Evolutionary conservation across 345 rosid species (phyloP), one percentile per base, ranked within the genome.

Genomic region (Abelmoschus esculentus): DNA sequence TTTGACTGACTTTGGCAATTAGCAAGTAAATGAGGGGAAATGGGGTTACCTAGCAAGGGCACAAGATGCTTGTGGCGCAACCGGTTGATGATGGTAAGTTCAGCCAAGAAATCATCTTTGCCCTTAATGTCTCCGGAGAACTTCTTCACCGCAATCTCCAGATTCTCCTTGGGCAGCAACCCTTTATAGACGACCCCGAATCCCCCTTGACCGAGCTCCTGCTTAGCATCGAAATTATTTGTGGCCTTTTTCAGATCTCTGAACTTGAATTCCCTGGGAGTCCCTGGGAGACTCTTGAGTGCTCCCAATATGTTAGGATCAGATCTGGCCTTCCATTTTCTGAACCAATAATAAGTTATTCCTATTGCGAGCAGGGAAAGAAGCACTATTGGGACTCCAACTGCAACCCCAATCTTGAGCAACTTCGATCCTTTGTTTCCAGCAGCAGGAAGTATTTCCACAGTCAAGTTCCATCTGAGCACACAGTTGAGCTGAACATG

Each of bases 1-100:
- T 13, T 46, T 11, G 52, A 44, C 49, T 44, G 14, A 14, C 1
- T 44, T 44, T 44, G 50, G 50, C 50, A 46, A 47, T 14, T 47
- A 28, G 69, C 38, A 47, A 14, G 29, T 15, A 29, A 19, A 66
- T 66, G 42, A n/a, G 42, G 9, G 29, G 7, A 38, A 38, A 7
- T 7, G 42, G 42, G 42, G 69, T 70, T 54, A 85, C 92, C 89
- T 12, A 82, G 73, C 56, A 85, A 62, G 6, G 70, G 80, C 66
- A 85, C 90, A 15, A 87, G 87, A 77, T 85, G 85, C 55, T 81
- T 83, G 62, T 86, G 90, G 61, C 87, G 86, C 42, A 84, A 81
- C 5, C 86, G 82, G 75, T 84, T 85, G 61, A 88, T 88, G 79
- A 84, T 84, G 13, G 93, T 78, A 17, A 88, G 84, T 53, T 84